Percentiles rank a stretch among this genome's conserved stretches.
These are phyloP conservation scores for Fusarium haematococcum DNA, from an alignment of 2,329 filamentous ascomycete species.

Conservation along the genomic window DNA sequence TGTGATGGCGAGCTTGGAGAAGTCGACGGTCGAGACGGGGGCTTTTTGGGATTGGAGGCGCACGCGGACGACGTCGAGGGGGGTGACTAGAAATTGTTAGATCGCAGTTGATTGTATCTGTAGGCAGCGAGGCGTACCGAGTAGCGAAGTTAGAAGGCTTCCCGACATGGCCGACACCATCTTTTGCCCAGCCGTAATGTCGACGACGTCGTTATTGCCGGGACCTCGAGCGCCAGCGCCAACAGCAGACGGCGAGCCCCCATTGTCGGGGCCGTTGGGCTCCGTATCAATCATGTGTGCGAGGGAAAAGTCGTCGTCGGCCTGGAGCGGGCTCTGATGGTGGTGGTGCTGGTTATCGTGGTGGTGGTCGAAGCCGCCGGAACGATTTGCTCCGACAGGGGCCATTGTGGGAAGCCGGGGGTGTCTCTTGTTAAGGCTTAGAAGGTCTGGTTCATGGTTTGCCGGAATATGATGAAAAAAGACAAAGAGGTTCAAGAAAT, in stretches of 20 bases:
- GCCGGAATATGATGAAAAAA: conserved; percentile 4
- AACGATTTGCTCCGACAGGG: conserved; percentile 36
- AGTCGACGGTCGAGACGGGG: conserved; percentile 62
- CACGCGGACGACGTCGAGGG: conserved; percentile 95
- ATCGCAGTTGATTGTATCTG: background rate
- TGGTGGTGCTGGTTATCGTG: conserved; percentile 20
- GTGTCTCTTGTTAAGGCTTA: background rate
- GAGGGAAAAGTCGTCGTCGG: conserved; percentile 46
- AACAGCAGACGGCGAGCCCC: conserved; percentile 13
- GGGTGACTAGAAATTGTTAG: conserved; percentile 74
- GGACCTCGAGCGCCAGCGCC: conserved; percentile 18
- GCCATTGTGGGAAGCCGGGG: conserved; percentile 33
- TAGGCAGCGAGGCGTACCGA: conserved; percentile 70
- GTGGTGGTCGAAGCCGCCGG: conserved; percentile 34
- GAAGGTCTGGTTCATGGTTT: conserved; percentile 30
- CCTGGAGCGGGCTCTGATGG: conserved; percentile 38
- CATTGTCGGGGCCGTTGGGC: conserved; percentile 19
- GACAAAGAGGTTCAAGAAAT: background rate
- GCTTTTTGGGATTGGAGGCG: conserved; percentile 86
- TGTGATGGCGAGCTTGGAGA: conserved; percentile 67
- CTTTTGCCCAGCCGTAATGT: conserved; percentile 87
- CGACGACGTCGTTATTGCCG: conserved; percentile 56
- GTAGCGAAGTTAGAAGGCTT: conserved; percentile 87
- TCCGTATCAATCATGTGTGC: conserved; percentile 44
- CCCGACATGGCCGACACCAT: conserved; percentile 95